Percentiles rank a stretch among this genome's conserved stretches.
phyloP scores from a whole-genome alignment of 352 stramenopile genomes.

The Detonula confervacea region DNA sequence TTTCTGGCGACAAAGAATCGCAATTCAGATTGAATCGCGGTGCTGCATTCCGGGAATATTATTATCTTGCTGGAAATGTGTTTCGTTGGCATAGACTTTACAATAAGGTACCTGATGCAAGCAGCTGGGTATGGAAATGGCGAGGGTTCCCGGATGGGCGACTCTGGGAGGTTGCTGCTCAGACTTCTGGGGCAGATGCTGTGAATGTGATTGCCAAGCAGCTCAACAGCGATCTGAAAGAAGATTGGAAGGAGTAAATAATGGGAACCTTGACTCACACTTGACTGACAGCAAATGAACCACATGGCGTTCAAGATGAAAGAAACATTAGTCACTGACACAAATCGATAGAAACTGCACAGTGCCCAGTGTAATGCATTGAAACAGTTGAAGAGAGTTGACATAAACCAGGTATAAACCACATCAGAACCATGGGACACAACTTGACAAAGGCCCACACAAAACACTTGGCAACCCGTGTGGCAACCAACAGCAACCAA shows the following conservation, averaged over 20 bases:
- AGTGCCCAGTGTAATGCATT: too few relatives aligned
- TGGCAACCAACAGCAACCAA: too few relatives aligned
- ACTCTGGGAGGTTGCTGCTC: conserved; percentile 14
- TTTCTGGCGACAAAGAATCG: conserved; percentile 21
- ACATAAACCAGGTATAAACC: too few relatives aligned
- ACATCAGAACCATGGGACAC: too few relatives aligned
- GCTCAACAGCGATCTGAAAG: neutral
- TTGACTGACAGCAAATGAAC: too few relatives aligned
- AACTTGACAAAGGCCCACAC: too few relatives aligned
- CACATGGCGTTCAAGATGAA: too few relatives aligned
- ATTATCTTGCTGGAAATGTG: conserved; percentile 54
- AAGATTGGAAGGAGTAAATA: neutral
- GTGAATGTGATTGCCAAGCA: conserved; percentile 2
- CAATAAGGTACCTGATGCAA: conserved; percentile 26
- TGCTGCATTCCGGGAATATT: conserved; percentile 55
- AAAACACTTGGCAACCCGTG: too few relatives aligned
- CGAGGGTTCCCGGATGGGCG: conserved; percentile 54
- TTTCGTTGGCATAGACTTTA: conserved; percentile 64
- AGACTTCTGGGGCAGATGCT: neutral
- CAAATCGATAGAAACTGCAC: too few relatives aligned
- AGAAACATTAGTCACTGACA: too few relatives aligned
- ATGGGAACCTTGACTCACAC: too few relatives aligned
- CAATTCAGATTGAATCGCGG: conserved; percentile 12
- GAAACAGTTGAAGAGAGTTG: too few relatives aligned
- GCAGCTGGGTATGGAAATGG: conserved; percentile 67